Conservation (phyloP, 164 flowering plant species). For the Stephania japonica region DNA sequence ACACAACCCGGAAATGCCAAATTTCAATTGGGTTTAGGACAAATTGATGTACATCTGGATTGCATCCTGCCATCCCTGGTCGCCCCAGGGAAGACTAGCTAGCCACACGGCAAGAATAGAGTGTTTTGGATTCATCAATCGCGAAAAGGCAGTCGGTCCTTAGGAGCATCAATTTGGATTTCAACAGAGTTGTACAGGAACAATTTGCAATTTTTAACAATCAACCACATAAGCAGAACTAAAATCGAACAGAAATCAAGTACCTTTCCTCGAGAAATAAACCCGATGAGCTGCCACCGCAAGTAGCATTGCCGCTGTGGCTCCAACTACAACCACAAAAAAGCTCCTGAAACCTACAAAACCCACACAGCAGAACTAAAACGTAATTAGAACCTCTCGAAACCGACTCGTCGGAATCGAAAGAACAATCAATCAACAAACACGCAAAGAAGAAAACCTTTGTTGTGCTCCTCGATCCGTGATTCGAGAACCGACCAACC, state of each 20-base stretch:
- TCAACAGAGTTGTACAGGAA: no score
- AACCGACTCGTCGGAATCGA: not conserved
- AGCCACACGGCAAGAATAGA: no score
- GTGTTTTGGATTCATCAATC: no score
- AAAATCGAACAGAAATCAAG: not conserved
- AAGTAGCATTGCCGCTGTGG: constrained; percentile 41
- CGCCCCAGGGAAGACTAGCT: no score
- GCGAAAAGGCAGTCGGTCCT: no score
- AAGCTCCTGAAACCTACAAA: constrained; percentile 32
- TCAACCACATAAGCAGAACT: not conserved
- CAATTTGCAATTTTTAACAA: no score
- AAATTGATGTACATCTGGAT: no score
- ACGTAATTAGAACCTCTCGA: not conserved
- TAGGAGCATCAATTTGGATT: no score
- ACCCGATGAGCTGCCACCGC: constrained; percentile 40
- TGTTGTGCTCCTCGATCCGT: constrained; percentile 17
- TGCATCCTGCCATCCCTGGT: no score
- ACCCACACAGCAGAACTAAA: not conserved
- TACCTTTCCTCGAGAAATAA: constrained; percentile 43
- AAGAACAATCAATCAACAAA: no score
- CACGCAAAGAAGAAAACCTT: constrained; percentile 21
- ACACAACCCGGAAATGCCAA: no score
- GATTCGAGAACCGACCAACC: constrained; percentile 53
- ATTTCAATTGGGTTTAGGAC: no score
- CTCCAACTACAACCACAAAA: constrained; percentile 39